Base-by-base conservation (phyloP, 2,329 filamentous ascomycete genomes). In the Colletotrichum gigasporum region DNA sequence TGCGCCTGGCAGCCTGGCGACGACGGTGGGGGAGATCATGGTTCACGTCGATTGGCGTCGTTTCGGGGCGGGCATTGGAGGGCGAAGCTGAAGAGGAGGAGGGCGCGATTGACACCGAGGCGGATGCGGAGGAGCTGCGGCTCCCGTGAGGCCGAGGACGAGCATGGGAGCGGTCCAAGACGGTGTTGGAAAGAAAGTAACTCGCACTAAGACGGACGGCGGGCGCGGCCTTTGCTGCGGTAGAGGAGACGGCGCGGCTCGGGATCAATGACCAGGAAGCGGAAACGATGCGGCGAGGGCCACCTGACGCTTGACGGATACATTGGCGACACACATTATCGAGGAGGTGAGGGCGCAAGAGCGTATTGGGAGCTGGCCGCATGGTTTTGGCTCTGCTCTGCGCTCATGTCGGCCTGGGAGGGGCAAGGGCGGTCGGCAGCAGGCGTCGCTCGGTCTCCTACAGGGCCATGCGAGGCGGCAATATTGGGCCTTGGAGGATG, bases 151-250 rank as follows among this genome's bases (percentile, higher is more conserved):
- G 26, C 16, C 48, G 41, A 2, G 59, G 39, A 3, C 53, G 48
- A 39, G 35, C 44, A 39, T 32, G 56, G 39, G 64, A 12, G 20
- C 51, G 57, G 9, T 66, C 67, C 14, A 66, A 51, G 28, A 55
- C 44, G 48, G 55, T 66, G 39, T 68, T 68, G 41, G 67, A 45
- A 14, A 68, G 47, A 34, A 68, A 68, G 62, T 68, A 68, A 55
- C 54, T 68, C 37, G 67, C 51, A 41, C 58, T 51, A 22, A 68
- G 63, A 24, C 67, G 62, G 9, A 47, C 59, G n/a, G 50, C 62
- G 34, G 63, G 59, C 20, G 59, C 63, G 9, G 58, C 50, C 51
- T 65, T 65, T 20, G 62, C 39, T 37, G 58, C 47, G 12, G 63
- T 63, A 5, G 58, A 63, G 5, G 63, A 65, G 30, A 52, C 52